Base-by-base conservation (phyloP, 2,329 filamentous ascomycete species). In the Ilyonectria destructans region DNA sequence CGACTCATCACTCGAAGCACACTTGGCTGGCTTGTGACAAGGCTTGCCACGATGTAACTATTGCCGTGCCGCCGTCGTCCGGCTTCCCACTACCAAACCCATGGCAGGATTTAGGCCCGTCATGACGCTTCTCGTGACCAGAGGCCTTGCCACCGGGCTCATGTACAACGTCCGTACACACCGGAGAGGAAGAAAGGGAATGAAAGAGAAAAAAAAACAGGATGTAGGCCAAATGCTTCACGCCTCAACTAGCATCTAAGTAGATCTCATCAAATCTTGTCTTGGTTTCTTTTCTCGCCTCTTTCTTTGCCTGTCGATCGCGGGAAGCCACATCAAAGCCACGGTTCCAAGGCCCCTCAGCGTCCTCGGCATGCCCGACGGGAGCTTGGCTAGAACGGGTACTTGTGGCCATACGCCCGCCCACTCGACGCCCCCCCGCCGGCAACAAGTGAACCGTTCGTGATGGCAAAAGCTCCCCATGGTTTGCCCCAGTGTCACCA, bases 291-390 rank as follows among this genome's bases (percentile, higher is more conserved):
- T 40, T 37, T 12, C 6, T 46, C 9, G 37, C 21, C 31, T n/a
- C 15, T 37, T 55, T 51, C 23, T 52, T 64, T 26, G 26, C 55
- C 17, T 59, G 55, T 51, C 43, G 46, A 54, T 58, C 55, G 17
- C 33, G 49, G 43, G 21, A 21, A 62, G 40, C 59, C 59, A 58
- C 61, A 57, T 45, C 60, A 49, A 29, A 49, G 40, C 58, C 33
- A 31, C 45, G 10, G 33, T n/a, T 51, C 40, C 21, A 26, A 29
- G 59, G 19, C 10, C 45, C 21, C 35, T 35, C 60, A 29, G 40
- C 6, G 56, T 58, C 46, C 7, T 58, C 62, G 62, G 62, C 62
- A 37, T 58, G 46, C 46, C 62, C 62, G 62, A 64, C 55, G 62
- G 59, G 52, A 55, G 29, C 51, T 55, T 56, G 51, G 29, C 59